Evolutionary conservation across 2,329 filamentous ascomycete genomes (phyloP), one percentile per base, ranked within the genome.

Genomic region (Alternaria longipes): DNA sequence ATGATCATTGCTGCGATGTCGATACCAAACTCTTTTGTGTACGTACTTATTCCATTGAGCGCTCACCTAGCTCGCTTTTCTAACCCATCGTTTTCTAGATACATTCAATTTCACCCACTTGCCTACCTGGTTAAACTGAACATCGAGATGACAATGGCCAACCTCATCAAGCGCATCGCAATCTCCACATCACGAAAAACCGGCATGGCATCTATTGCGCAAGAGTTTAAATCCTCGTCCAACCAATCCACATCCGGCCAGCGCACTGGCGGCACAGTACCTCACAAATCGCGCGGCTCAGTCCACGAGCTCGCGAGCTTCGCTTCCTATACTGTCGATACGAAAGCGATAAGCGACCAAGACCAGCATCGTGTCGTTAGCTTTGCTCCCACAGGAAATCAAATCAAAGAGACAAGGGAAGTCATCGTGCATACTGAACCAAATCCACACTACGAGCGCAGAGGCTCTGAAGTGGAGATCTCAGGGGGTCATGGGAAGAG

Each of bases 111-210:
- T 65, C 82, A 84, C 57, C 84, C 84, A 0, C 74, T 85, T 4
- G 83, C 79, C 6, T 84, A 83, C 67, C 73, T 83, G 22, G 74
- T 83, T 61, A 85, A 85, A 63, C 75, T 85, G 24, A 79, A 84
- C 65, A 84, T 86, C 68, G 83, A 85, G 66, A 82, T 85, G 79
- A 81, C 80, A 54, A 83, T 85, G 80, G 83, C 84, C 60, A 81
- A 83, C 55, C 78, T 86, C 20, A 83, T 85, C 60, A 80, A 77
- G 54, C 74, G 74, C 54, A 78, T 78, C 59, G 75, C 75, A 22
- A 61, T 78, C 45, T 75, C 74, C 42, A 66, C 71, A 1, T 73
- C 73, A 4, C 68, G 72, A 44, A 70, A 68, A 52, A 69, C 64
- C 1, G 74, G 74, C 52, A 70, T 74, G 49, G 65, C 60, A 24